Evolutionary conservation across 176 grass and related monocot species (phyloP).

Genomic region (bread wheat (Triticum aestivum)): DNA sequence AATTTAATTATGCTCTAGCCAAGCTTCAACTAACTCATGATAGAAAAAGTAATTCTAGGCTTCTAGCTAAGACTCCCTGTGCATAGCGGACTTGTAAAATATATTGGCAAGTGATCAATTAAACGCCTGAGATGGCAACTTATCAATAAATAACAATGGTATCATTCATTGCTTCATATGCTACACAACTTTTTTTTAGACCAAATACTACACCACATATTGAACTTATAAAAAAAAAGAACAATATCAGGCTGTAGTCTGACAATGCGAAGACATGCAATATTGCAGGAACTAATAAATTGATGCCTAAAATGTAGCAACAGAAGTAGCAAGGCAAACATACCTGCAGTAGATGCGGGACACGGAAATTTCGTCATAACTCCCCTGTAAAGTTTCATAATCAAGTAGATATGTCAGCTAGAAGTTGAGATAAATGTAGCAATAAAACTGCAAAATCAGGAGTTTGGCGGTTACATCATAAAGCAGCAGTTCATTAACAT

Average conservation of each 20-base stretch:
- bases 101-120: background rate
- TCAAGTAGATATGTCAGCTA: conserved; percentile 23
- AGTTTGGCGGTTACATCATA: background rate
- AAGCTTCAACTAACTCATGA: background rate
- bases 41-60: background rate
- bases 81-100: background rate
- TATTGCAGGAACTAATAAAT: background rate
- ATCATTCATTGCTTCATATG: background rate
- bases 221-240: background rate
- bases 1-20: background rate
- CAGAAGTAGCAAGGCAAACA: conserved; percentile 17
- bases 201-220: background rate
- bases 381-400: conserved; percentile 42
- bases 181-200: no score
- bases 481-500: background rate
- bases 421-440: conserved; percentile 10
- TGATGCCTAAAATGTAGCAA: background rate
- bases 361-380: conserved; percentile 60
- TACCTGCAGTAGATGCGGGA: conserved; percentile 59
- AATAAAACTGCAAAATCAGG: background rate
- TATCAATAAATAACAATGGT: background rate
- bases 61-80: background rate
- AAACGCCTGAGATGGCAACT: background rate
- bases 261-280: background rate
- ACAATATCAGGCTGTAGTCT: background rate